Conservation (phyloP, 176 grass and related monocot species). For the Chloris gayana region DNA sequence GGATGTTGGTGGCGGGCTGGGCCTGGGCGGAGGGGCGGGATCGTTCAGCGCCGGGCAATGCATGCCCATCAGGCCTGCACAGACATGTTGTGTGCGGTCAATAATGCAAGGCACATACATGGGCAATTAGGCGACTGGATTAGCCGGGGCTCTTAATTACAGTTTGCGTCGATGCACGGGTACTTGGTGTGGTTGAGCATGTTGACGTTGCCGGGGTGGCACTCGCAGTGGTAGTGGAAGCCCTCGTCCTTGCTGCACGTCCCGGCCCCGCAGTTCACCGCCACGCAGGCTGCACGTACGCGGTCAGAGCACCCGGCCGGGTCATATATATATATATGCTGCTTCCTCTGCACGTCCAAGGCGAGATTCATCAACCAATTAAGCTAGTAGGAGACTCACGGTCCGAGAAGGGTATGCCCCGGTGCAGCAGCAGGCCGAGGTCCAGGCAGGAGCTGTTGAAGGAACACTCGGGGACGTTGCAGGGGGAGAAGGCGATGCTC, state of each 20-base stretch:
- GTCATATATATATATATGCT: background rate
- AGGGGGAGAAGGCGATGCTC: background rate
- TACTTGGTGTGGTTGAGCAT: background rate
- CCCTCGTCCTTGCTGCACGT: conserved; percentile 18
- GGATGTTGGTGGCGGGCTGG: background rate
- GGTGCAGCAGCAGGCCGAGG: background rate
- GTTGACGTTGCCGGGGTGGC: conserved; percentile 12
- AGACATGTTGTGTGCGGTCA: background rate
- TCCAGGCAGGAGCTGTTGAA: conserved; percentile 2
- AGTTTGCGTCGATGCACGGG: conserved; percentile 30
- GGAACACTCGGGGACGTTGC: conserved; percentile 21
- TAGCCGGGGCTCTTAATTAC: conserved; percentile 26
- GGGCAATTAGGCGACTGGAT: background rate
- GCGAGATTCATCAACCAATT: background rate
- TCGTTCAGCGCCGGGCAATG: background rate
- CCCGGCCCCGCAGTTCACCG: conserved; percentile 20
- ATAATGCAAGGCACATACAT: background rate
- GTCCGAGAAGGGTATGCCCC: conserved; percentile 16
- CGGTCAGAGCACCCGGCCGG: background rate
- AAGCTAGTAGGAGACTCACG: conserved; percentile 1
- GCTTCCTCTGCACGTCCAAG: too few species aligned
- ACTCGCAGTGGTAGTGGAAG: conserved; percentile 6
- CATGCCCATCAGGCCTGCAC: conserved; percentile 8
- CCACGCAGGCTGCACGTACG: conserved; percentile 30
- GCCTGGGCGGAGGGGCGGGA: background rate